Conservation (phyloP, 352 stramenopile species). For the Lagenidium sp. region DNA sequence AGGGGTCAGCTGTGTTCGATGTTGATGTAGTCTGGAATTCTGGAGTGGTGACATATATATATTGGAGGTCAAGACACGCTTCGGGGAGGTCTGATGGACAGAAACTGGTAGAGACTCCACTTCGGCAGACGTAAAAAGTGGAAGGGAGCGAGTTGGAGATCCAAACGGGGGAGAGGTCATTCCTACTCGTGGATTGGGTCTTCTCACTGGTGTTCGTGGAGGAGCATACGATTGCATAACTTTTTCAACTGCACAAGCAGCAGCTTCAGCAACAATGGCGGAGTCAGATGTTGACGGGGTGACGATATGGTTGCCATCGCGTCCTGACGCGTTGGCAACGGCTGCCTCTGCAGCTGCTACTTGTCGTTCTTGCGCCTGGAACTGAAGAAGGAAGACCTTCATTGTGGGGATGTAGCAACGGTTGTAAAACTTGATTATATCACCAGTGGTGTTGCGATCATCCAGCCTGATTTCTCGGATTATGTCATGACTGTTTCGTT, state of each 20-base stretch:
- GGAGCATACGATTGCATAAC: constrained; percentile 34
- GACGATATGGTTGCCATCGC: constrained; percentile 26
- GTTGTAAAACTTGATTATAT: constrained; percentile 90
- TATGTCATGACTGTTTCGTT: constrained; percentile 43
- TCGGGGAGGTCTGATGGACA: constrained; percentile 68
- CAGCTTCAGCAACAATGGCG: constrained; percentile 72
- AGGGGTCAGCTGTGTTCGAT: constrained; percentile 59
- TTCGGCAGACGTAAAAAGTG: constrained; percentile 62
- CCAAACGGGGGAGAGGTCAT: constrained; percentile 28
- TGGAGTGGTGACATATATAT: constrained; percentile 83
- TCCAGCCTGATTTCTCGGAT: constrained; percentile 77
- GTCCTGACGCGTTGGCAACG: constrained; percentile 25
- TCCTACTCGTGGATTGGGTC: constrained; percentile 5
- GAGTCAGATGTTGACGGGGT: constrained; percentile 55
- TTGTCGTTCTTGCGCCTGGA: constrained; percentile 77
- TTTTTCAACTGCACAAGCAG: constrained; percentile 57
- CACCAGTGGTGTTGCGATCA: constrained; percentile 35
- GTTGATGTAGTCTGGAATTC: constrained; percentile 56
- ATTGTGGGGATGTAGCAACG: constrained; percentile 73
- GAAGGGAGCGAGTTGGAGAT: constrained; percentile 23
- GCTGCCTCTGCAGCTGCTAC: constrained; percentile 62
- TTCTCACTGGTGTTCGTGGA: constrained; percentile 31
- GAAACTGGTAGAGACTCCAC: constrained; percentile 73
- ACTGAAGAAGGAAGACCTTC: constrained; percentile 84
- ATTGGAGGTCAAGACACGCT: constrained; percentile 71